phyloP scores from a whole-genome alignment of 352 stramenopile species.

The Thalassiosira sp. region DNA sequence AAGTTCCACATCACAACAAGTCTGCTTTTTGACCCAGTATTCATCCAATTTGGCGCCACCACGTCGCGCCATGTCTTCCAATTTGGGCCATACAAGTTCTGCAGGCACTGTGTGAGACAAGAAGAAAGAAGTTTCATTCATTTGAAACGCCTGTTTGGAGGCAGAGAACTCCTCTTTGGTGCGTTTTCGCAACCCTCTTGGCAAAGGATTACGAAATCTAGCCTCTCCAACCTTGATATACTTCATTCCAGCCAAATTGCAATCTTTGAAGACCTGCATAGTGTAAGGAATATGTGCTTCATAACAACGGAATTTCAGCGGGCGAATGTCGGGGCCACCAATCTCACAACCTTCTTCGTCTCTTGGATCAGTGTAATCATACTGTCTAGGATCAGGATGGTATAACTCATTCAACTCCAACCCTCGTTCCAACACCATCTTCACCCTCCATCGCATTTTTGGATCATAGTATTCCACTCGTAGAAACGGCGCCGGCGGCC shows the following conservation, averaged over 20 bases:
- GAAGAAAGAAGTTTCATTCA: constrained; percentile 40
- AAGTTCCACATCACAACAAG: constrained; percentile 79
- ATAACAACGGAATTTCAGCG: constrained; percentile 81
- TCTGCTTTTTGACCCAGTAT: constrained; percentile 64
- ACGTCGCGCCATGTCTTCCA: neutral
- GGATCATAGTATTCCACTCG: constrained; percentile 84
- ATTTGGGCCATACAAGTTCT: constrained; percentile 42
- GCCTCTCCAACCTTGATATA: constrained; percentile 74
- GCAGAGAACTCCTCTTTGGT: constrained; percentile 42
- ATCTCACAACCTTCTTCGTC: constrained; percentile 13
- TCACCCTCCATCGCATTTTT: constrained; percentile 75
- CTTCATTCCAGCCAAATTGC: constrained; percentile 79
- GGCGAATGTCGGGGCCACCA: constrained; percentile 24
- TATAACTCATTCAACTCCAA: constrained; percentile 64
- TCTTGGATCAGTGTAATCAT: constrained; percentile 31
- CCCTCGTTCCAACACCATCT: constrained; percentile 75
- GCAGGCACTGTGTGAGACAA: constrained; percentile 25
- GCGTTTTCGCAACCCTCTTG: constrained; percentile 31
- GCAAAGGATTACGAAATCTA: constrained; percentile 65
- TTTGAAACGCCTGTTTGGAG: neutral
- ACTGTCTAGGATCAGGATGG: constrained; percentile 66
- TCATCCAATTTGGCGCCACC: neutral
- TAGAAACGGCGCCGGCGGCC: constrained; percentile 64
- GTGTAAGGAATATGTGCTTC: constrained; percentile 85
- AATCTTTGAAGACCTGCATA: constrained; percentile 86